Base-by-base conservation (phyloP, 2,329 filamentous ascomycete species). In the Daldinia sp. region DNA sequence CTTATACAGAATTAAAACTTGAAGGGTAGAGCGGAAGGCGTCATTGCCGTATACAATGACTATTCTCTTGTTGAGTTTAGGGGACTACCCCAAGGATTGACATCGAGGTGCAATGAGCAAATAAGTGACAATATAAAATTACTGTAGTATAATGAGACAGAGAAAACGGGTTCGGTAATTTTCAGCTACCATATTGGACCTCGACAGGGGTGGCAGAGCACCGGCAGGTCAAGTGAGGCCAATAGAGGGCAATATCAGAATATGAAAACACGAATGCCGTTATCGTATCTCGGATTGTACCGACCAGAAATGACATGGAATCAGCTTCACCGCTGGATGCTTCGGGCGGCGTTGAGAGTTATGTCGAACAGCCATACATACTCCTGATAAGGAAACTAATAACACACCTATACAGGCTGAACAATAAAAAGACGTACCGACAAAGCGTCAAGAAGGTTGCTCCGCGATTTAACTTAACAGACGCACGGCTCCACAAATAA, bases 391-490 rank as follows among this genome's bases (percentile, higher is more conserved):
- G 64, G 50, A 41, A 67, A 55, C 59, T 53, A 65, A 72, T 65
- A 51, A 51, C 46, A 51, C 15, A 35, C 33, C 7, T 10, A 51
- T n/a, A 54, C 64, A 72, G 69, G 64, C 69, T 72, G 67, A 72
- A 72, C 44, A 58, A 56, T 39, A 65, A 67, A 65, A 51, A 64
- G 53, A 70, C 69, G 61, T 72, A 72, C 67, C 67, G 61, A 67
- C 50, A 57, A 66, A 58, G 46, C 48, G 57, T 63, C 44, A 65
- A 41, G 60, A 46, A 46, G 37, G 30, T 59, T 56, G 54, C 63
- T 68, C 67, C 59, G 54, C 20, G 53, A 56, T 59, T 35, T 67
- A 44, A 58, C 59, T 67, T 41, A 60, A 50, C 20, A 54, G 50
- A 69, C 54, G 48, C 60, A 63, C 39, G 15, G 67, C 9, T 67